Conservation (phyloP, 2,329 filamentous ascomycete species). For the Phialocephala subalpina region DNA sequence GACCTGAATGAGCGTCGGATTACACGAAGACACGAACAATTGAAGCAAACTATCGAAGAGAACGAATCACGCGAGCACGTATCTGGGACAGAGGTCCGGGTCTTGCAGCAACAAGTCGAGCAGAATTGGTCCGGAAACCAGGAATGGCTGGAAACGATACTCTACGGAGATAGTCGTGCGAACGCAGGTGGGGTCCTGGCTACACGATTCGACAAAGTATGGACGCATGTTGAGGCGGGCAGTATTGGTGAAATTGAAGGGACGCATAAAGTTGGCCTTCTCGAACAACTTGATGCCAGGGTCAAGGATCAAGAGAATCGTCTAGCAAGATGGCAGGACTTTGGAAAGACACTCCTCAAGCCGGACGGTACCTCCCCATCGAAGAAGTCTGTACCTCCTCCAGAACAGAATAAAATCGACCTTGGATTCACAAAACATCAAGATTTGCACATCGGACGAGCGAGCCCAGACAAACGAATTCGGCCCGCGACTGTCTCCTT, state of each 20-base stretch:
- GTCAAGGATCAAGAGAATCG: constrained; percentile 72
- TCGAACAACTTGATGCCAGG: constrained; percentile 76
- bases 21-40: constrained; percentile 58
- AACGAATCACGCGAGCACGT: constrained; percentile 34
- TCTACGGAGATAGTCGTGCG: constrained; percentile 69
- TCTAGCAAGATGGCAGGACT: constrained; percentile 77
- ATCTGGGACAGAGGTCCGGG: constrained; percentile 44
- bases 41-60: constrained; percentile 44
- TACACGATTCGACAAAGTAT: constrained; percentile 74
- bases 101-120: constrained; percentile 66
- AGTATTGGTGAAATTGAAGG: constrained; percentile 64
- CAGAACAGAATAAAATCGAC: constrained; percentile 48
- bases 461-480: constrained; percentile 40
- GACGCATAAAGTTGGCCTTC: constrained; percentile 54
- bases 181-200: constrained; percentile 70
- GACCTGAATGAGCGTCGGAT: constrained; percentile 68
- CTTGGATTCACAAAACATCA: constrained; percentile 63
- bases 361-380: constrained; percentile 24
- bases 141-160: constrained; percentile 74
- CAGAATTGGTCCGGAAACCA: constrained; percentile 83
- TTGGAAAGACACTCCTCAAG: constrained; percentile 52
- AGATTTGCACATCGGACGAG: constrained; percentile 52
- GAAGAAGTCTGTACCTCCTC: constrained; percentile 36
- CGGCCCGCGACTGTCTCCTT: constrained; percentile 24
- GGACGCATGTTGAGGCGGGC: constrained; percentile 70